Base-by-base conservation (phyloP, 148 eudicot genomes). In the Nepenthes mirabilis region DNA sequence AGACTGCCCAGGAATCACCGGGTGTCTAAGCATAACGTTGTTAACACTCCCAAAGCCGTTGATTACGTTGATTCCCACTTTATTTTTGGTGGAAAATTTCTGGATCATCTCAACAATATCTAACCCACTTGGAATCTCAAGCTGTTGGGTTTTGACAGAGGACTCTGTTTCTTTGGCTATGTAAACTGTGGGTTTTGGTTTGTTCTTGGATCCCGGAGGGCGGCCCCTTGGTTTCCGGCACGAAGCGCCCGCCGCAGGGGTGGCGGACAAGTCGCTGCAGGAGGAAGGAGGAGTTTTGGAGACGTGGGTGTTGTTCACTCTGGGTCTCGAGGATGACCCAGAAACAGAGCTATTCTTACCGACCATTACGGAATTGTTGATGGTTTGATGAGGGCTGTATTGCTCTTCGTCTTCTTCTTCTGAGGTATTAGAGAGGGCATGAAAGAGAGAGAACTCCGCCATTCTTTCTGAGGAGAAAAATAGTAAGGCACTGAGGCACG, bases 201-300 rank as follows among this genome's bases (percentile, higher is more conserved):
- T 72, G 68, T 77, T 77, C 14, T 72, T 77, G 6, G 80, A 77
- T 1, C 80, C 80, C 35, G 59, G 72, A 33, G 80, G 80, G 60
- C 80, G 65, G 2, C 80, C 80, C 1, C 71, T 56, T 0, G 56
- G 65, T 59, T 68, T 68, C 32, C 74, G 58, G 34, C 34, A 9
- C 10, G 60, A 0, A 12, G 43, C 2, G 6, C 5, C 14, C 1
- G 4, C 48, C 2, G 10, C 3, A 49, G 8, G 2, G 53, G 58
- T 34, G 55, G 34, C n/a, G 12, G 8, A n/a, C 45, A 36, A 13
- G 33, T 13, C 35, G 52, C 37, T 8, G 37, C 58, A 33, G 12
- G 58, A 35, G 47, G 47, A 34, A 36, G 10, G 43, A 53, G 47
- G 33, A 36, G 57, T 23, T 53, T 37, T 34, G n/a, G 57, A 47